These are phyloP conservation scores for Eucalyptus caleyi DNA, from an alignment of 345 rosid species.

Conservation along the genomic window DNA sequence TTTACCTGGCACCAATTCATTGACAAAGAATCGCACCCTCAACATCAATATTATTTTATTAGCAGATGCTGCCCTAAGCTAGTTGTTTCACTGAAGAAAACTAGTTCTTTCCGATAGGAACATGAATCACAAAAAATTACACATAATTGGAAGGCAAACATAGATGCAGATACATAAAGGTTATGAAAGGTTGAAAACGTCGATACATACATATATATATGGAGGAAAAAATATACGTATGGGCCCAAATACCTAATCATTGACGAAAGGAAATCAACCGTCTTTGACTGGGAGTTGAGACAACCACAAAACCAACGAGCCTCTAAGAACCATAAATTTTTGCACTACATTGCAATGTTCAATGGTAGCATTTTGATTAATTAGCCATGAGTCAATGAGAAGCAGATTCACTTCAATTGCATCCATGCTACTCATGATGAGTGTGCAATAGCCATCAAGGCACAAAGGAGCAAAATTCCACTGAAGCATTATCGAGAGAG, in stretches of 20 bases:
- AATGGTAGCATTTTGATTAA: not conserved
- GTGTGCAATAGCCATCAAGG: not conserved
- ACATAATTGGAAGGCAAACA: not conserved
- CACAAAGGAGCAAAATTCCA: not conserved
- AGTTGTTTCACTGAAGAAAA: not conserved
- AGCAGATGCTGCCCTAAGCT: not conserved
- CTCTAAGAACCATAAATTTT: not conserved
- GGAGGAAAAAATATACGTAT: not conserved
- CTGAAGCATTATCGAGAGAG: not conserved
- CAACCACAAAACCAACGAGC: not conserved
- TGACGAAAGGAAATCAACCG: not conserved
- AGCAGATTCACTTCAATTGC: not conserved
- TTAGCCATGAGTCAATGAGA: not conserved
- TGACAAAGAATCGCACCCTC: not conserved
- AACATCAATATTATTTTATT: not conserved
- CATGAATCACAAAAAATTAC: not conserved
- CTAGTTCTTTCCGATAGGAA: not conserved
- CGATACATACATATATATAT: not conserved
- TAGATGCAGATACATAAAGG: not conserved
- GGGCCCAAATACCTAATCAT: not conserved
- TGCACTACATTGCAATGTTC: not conserved
- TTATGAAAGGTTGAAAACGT: not conserved
- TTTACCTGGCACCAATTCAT: not conserved
- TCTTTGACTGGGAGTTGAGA: not conserved
- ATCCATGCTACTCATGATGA: not conserved